These are phyloP conservation scores for Leptographium wingfieldii DNA, from an alignment of 2,329 filamentous ascomycete species.

Conservation along the genomic window DNA sequence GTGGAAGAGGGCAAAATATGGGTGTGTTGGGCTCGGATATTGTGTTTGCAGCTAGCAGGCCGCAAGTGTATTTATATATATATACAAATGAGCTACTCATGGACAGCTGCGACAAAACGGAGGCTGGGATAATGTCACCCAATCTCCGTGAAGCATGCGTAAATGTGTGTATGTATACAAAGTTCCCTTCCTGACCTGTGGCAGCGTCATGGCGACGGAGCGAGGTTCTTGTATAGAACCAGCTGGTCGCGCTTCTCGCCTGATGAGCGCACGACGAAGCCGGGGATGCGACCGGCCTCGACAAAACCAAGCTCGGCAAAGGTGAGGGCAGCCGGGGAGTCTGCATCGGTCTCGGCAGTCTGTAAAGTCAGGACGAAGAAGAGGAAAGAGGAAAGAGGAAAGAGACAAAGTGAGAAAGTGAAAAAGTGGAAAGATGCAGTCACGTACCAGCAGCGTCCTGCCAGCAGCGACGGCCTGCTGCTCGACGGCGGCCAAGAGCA, in stretches of 20 bases:
- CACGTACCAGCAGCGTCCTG: slow-evolving; percentile 40
- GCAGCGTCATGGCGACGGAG: neutral
- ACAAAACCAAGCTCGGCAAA: slow-evolving; percentile 45
- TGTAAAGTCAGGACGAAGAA: slow-evolving; percentile 1
- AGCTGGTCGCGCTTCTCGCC: slow-evolving; percentile 36
- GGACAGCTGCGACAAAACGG: neutral
- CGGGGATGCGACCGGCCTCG: slow-evolving; percentile 41
- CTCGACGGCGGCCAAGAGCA: slow-evolving; percentile 42
- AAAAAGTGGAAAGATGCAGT: neutral
- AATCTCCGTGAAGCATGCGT: neutral
- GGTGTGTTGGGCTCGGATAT: neutral
- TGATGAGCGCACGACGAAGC: slow-evolving; percentile 32
- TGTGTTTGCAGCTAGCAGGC: neutral
- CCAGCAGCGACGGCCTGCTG: slow-evolving; percentile 34
- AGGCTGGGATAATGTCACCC: neutral
- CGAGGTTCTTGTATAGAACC: slow-evolving; percentile 48
- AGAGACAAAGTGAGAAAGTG: neutral
- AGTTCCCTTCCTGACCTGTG: neutral
- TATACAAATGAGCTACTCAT: neutral
- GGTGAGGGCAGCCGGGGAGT: slow-evolving; percentile 32
- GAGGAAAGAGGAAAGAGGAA: neutral
- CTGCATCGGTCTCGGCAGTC: slow-evolving; percentile 32
- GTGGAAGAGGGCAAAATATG: neutral
- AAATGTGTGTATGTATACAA: neutral
- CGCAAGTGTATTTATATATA: neutral